Percentiles rank a stretch among this genome's conserved stretches.
These are phyloP conservation scores for Westerdykella ornata DNA, from an alignment of 2,329 filamentous ascomycete genomes.

Conservation along the genomic window DNA sequence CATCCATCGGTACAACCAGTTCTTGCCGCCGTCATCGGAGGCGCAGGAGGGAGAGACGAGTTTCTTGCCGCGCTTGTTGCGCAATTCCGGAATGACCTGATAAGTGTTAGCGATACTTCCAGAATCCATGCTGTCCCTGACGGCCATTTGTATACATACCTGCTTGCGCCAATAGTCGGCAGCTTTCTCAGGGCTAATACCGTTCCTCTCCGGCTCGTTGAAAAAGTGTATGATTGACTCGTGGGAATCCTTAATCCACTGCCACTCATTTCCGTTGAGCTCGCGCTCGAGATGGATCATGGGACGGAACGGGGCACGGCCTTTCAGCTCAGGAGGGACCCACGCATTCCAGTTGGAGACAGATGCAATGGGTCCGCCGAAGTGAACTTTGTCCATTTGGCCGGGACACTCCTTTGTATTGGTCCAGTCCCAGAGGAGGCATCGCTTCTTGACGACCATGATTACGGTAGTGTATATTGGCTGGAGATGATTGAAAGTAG, in stretches of 20 bases:
- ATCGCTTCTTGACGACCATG: conserved; percentile 9
- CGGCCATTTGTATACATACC: conserved; percentile 13
- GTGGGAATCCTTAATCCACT: conserved; percentile 22
- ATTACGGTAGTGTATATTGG: neutral
- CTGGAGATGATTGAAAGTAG: neutral
- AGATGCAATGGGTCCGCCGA: conserved; percentile 26
- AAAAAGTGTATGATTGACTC: conserved; percentile 41
- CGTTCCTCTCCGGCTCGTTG: conserved; percentile 43
- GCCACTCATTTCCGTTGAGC: conserved; percentile 38
- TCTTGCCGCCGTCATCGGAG: conserved; percentile 34
- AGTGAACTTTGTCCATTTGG: conserved; percentile 27
- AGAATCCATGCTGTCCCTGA: neutral
- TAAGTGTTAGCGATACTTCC: too few species aligned
- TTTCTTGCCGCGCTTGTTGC: conserved; percentile 23
- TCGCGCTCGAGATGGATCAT: conserved; percentile 39
- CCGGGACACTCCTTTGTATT: conserved; percentile 8
- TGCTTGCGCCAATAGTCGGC: conserved; percentile 37
- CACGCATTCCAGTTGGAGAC: conserved; percentile 42
- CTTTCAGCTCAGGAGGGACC: conserved; percentile 36
- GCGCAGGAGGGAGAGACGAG: conserved; percentile 39
- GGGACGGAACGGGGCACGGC: conserved; percentile 37
- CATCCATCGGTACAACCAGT: conserved; percentile 43
- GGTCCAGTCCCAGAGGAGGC: conserved; percentile 10
- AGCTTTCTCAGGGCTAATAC: conserved; percentile 33
- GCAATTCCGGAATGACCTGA: conserved; percentile 29